A percentile compares a stretch with the other conserved stretches of the same genome.
Conservation (phyloP, 345 rosid species). For the Citrus sp. region DNA sequence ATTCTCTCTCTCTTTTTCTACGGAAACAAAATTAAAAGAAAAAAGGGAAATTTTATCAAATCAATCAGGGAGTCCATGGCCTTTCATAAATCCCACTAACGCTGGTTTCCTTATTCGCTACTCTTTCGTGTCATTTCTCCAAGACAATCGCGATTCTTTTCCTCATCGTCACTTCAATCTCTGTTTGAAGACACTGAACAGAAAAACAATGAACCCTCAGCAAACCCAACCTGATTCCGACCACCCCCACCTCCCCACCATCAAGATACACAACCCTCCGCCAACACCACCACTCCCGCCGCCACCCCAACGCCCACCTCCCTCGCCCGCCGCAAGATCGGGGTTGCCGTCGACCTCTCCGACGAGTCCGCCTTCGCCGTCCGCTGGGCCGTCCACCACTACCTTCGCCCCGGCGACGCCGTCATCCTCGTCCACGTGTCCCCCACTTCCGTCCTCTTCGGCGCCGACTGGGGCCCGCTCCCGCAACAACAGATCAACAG, state of each 20-base stretch:
- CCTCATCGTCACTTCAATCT: not conserved
- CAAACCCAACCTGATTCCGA: slow-evolving; percentile 43
- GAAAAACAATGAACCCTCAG: slow-evolving; percentile 15
- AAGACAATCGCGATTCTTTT: not conserved
- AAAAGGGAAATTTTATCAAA: too few relatives aligned
- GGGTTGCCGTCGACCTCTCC: slow-evolving; percentile 91
- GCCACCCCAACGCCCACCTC: slow-evolving; percentile 75
- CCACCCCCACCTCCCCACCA: slow-evolving; percentile 62
- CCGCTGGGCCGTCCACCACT: slow-evolving; percentile 82
- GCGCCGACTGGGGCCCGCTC: slow-evolving; percentile 98
- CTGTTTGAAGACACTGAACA: too few relatives aligned
- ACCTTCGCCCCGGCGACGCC: slow-evolving; percentile 91
- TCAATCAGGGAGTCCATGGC: not conserved
- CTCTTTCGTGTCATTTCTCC: not conserved
- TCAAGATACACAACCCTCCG: slow-evolving; percentile 67
- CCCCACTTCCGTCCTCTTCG: slow-evolving; percentile 90
- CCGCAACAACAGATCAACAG: slow-evolving; percentile 35
- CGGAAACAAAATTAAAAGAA: too few relatives aligned
- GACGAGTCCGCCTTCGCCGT: slow-evolving; percentile 83
- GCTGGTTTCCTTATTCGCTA: too few relatives aligned
- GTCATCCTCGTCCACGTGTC: slow-evolving; percentile 95
- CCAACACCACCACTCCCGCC: slow-evolving; percentile 31
- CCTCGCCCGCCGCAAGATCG: slow-evolving; percentile 81
- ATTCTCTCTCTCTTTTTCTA: too few relatives aligned
- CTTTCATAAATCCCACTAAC: not conserved